Conservation (phyloP, 768 basidiomycete genomes). For the Pleurotus tuber-regium region DNA sequence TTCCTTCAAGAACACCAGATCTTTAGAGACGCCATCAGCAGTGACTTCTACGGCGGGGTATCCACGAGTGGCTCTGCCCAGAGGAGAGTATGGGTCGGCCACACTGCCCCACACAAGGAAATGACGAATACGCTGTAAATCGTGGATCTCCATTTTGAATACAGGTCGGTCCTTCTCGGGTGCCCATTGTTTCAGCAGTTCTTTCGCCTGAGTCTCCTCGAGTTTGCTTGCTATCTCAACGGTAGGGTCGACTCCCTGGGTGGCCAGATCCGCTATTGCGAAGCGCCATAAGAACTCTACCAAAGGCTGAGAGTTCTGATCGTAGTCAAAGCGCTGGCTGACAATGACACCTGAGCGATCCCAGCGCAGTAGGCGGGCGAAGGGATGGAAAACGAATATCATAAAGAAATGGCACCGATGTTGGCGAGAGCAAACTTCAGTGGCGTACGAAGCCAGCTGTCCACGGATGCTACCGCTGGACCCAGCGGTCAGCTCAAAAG, state of each 20-base stretch:
- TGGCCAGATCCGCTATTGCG: neutral
- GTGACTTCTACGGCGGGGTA: conserved; percentile 17
- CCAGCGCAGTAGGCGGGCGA: conserved; percentile 30
- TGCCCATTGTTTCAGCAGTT: neutral
- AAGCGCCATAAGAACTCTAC: conserved; percentile 25
- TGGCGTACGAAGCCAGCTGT: conserved; percentile 22
- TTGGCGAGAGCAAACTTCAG: conserved; percentile 20
- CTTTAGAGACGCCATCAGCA: neutral
- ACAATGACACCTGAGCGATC: conserved; percentile 31
- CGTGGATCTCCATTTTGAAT: neutral
- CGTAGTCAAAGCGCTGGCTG: conserved; percentile 22
- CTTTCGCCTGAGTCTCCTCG: neutral
- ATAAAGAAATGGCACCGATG: conserved; percentile 29
- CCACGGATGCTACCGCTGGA: conserved; percentile 7
- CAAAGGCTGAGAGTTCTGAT: conserved; percentile 12
- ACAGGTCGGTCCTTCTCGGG: neutral
- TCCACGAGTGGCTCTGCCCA: conserved; percentile 21
- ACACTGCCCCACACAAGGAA: conserved; percentile 3
- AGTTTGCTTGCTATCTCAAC: neutral
- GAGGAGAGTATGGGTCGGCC: conserved; percentile 12
- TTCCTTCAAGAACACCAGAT: conserved; percentile 29
- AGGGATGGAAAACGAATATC: conserved; percentile 21
- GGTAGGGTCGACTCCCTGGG: neutral
- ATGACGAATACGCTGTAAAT: neutral
- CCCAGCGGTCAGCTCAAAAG: neutral